phyloP scores from a whole-genome alignment of 2,329 filamentous ascomycete genomes.

The Lachnellula arida region DNA sequence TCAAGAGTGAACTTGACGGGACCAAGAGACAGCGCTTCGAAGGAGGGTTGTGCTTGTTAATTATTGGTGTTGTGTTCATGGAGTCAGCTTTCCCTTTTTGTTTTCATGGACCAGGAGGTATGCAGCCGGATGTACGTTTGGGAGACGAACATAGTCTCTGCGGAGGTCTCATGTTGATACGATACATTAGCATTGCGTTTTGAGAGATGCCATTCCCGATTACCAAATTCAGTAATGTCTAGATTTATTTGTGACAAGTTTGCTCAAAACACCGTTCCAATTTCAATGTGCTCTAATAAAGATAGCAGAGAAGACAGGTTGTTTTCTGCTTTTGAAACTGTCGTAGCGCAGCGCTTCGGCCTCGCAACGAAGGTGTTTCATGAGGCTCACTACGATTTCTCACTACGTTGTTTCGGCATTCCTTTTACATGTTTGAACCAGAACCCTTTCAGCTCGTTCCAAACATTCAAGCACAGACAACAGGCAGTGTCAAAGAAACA shows the following conservation, averaged over 20 bases:
- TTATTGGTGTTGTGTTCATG: slow-evolving; percentile 8
- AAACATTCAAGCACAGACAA: not conserved
- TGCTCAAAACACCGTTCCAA: not conserved
- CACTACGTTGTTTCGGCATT: not conserved
- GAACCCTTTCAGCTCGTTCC: not conserved
- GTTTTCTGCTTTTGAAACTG: not conserved
- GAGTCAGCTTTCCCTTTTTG: slow-evolving; percentile 7
- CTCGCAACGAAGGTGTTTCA: not conserved
- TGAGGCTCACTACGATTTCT: not conserved
- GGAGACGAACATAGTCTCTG: slow-evolving; percentile 16
- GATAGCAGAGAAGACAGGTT: not conserved
- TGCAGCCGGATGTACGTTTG: slow-evolving; percentile 19
- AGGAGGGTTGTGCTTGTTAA: slow-evolving; percentile 88
- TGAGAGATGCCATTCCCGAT: slow-evolving; percentile 1
- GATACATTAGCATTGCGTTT: slow-evolving; percentile 20
- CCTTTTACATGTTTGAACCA: not conserved
- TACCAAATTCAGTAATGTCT: not conserved
- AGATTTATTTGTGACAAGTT: slow-evolving; percentile 2
- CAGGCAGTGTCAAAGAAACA: not conserved
- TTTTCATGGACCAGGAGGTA: slow-evolving; percentile 18
- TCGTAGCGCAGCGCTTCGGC: not conserved
- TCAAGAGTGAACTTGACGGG: slow-evolving; percentile 77
- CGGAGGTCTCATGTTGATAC: slow-evolving; percentile 22
- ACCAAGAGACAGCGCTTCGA: slow-evolving; percentile 67
- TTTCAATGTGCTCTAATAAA: not conserved